These are phyloP conservation scores for Talaromyces amestolkiae DNA, from an alignment of 2,329 filamentous ascomycete species.

Conservation along the genomic window DNA sequence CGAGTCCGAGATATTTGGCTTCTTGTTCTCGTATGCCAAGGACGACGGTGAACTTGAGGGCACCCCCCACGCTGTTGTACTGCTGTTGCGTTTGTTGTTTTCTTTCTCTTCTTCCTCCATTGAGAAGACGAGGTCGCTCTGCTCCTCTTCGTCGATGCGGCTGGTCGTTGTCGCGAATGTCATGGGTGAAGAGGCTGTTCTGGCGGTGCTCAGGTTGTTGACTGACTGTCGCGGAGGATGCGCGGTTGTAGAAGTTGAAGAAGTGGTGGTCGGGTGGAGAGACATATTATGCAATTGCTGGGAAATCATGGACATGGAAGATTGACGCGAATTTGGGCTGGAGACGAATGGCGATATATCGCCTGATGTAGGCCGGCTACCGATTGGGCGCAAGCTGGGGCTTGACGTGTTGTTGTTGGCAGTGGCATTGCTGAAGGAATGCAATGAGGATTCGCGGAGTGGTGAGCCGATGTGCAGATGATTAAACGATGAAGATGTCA, in stretches of 20 bases:
- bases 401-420: slow-evolving; percentile 44
- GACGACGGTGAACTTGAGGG: not conserved
- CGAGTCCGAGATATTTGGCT: not conserved
- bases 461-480: slow-evolving; percentile 60
- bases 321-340: slow-evolving; percentile 53
- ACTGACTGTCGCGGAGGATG: slow-evolving; percentile 19
- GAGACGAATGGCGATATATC: slow-evolving; percentile 53
- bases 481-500: slow-evolving; percentile 49
- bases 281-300: slow-evolving; percentile 52
- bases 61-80: slow-evolving; percentile 19
- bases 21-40: slow-evolving; percentile 8
- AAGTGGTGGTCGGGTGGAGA: slow-evolving; percentile 38
- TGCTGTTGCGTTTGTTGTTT: slow-evolving; percentile 42
- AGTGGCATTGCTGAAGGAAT: slow-evolving; percentile 9
- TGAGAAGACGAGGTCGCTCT: slow-evolving; percentile 48
- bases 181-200: slow-evolving; percentile 47
- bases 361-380: slow-evolving; percentile 46
- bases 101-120: slow-evolving; percentile 50
- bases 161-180: slow-evolving; percentile 33
- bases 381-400: slow-evolving; percentile 52
- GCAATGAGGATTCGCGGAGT: slow-evolving; percentile 59
- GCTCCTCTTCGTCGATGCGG: slow-evolving; percentile 51
- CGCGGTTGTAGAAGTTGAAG: not conserved
- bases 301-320: slow-evolving; percentile 61
- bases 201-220: slow-evolving; percentile 29